Conservation (phyloP, 2,329 filamentous ascomycete species). For the Xylaria sp. region DNA sequence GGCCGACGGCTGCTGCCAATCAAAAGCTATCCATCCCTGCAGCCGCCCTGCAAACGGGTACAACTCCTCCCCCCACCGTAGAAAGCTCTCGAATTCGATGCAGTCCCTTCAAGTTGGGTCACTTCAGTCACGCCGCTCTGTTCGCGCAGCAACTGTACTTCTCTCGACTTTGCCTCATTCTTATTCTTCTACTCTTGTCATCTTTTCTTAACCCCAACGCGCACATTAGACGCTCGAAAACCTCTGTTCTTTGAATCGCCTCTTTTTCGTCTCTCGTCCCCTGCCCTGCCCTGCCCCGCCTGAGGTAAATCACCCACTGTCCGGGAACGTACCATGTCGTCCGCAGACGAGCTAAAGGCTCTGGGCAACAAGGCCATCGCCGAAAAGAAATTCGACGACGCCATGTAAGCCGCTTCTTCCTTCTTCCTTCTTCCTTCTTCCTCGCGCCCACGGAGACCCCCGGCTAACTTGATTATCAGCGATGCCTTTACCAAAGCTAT, state of each 20-base stretch:
- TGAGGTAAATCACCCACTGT: not conserved
- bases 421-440: no score
- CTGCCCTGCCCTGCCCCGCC: no score
- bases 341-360: constrained; percentile 84
- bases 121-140: not conserved
- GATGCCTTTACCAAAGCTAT: constrained; percentile 96
- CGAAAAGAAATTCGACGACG: constrained; percentile 94
- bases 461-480: constrained; percentile 49
- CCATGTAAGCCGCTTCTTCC: constrained; percentile 69
- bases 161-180: not conserved
- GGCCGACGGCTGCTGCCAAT: not conserved
- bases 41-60: no score
- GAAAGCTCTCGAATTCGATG: constrained; percentile 31
- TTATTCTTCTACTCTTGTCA: not conserved
- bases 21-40: not conserved
- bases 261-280: no score
- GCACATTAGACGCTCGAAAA: not conserved
- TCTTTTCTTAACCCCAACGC: not conserved
- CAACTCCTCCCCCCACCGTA: constrained; percentile 13
- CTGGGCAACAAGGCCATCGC: constrained; percentile 98
- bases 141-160: not conserved
- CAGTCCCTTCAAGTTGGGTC: constrained; percentile 7
- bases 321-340: constrained; percentile 50
- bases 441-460: no score
- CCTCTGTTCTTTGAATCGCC: no score